Evolutionary conservation across 768 basidiomycete species (phyloP).

Genomic region (Coprinopsis sp.): DNA sequence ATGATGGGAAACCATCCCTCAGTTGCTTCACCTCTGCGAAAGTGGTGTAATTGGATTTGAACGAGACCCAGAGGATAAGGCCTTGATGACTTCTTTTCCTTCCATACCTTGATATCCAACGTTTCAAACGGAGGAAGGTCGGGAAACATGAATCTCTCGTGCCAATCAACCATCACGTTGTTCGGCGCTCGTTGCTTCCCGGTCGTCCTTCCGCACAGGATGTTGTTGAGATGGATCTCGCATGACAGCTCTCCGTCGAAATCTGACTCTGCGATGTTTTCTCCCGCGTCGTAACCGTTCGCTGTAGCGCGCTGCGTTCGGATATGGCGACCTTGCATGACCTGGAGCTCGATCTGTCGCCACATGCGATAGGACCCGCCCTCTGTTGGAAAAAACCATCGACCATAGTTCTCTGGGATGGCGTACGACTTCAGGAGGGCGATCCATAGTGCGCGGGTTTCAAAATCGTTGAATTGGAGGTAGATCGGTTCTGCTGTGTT

Average conservation of each 20-base stretch:
- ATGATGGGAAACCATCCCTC: conserved; percentile 87
- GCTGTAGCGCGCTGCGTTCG: conserved; percentile 45
- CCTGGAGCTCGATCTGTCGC: conserved; percentile 71
- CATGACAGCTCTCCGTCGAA: conserved; percentile 71
- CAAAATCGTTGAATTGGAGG: conserved; percentile 62
- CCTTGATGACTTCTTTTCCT: conserved; percentile 60
- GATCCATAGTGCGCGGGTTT: conserved; percentile 70
- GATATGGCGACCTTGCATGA: conserved; percentile 72
- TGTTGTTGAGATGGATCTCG: conserved; percentile 69
- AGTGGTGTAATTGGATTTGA: conserved; percentile 61
- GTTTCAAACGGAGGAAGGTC: conserved; percentile 78
- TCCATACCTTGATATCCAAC: conserved; percentile 64
- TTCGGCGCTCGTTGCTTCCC: conserved; percentile 52
- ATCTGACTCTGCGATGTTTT: conserved; percentile 41
- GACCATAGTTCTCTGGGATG: conserved; percentile 73
- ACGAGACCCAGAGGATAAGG: conserved; percentile 55
- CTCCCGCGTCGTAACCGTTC: conserved; percentile 25
- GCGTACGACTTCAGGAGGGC: conserved; percentile 79
- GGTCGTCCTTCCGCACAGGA: conserved; percentile 68
- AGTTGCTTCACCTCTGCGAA: conserved; percentile 65
- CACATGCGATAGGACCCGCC: conserved; percentile 85
- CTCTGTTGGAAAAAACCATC: conserved; percentile 46
- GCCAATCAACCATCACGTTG: conserved; percentile 71
- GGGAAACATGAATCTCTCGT: conserved; percentile 68
- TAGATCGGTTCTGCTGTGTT: conserved; percentile 63